Evolutionary conservation across 1,139 yeast species (phyloP).

Genomic region (Candida anutae): DNA sequence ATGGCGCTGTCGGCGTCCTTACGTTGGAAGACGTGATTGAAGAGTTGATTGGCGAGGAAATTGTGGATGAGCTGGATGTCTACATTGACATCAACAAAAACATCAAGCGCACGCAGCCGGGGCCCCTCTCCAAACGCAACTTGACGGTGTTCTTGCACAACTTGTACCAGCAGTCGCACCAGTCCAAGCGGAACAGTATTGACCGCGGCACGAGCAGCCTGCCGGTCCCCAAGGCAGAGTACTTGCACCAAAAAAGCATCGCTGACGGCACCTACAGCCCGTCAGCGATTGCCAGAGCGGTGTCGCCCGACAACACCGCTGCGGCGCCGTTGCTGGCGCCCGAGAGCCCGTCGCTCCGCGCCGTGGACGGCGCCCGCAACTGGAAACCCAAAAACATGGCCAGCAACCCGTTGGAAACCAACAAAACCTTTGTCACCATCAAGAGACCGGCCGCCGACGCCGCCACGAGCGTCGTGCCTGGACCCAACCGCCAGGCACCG

Average conservation of each 20-base stretch:
- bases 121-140: constrained; percentile 72
- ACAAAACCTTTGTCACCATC: constrained; percentile 61
- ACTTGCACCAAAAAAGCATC: neutral
- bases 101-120: constrained; percentile 76
- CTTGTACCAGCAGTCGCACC: constrained; percentile 34
- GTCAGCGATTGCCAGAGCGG: neutral
- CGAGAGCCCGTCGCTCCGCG: constrained; percentile 1
- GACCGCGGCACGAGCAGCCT: constrained; percentile 12
- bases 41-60: constrained; percentile 95
- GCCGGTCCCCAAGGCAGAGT: neutral
- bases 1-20: constrained; percentile 85
- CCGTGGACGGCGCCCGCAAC: constrained; percentile 13
- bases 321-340: neutral
- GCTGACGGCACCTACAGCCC: neutral
- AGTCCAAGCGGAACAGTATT: constrained; percentile 32
- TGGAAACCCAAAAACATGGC: constrained; percentile 68
- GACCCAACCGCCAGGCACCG: constrained; percentile 12
- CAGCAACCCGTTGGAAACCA: constrained; percentile 69
- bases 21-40: constrained; percentile 96
- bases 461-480: constrained; percentile 17
- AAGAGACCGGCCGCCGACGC: constrained; percentile 44
- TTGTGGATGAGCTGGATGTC: constrained; percentile 95
- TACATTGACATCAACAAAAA: constrained; percentile 85
- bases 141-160: constrained; percentile 62
- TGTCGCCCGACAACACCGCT: neutral